phyloP scores from a whole-genome alignment of 331 rosid genomes.

The Cydonia oblonga region DNA sequence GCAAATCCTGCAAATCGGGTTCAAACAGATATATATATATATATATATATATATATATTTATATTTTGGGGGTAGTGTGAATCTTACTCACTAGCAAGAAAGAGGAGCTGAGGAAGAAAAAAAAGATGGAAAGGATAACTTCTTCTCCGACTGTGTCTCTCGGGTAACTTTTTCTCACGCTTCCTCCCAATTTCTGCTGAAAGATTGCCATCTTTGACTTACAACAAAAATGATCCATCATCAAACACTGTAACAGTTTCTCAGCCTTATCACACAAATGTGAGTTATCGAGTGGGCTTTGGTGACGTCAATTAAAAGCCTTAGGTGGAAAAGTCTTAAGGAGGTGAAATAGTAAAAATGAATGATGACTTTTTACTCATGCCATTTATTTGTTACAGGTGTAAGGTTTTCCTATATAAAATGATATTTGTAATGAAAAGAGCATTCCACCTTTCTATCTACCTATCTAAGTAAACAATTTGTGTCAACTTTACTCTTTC shows the following conservation, averaged over 20 bases:
- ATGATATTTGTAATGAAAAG: too few relatives aligned
- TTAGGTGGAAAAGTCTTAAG: too few relatives aligned
- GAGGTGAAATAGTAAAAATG: too few relatives aligned
- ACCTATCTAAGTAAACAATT: too few relatives aligned
- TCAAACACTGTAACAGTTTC: neutral
- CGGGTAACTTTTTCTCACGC: slow-evolving; percentile 23
- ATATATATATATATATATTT: too few relatives aligned
- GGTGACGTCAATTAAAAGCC: neutral
- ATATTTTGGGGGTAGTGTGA: neutral
- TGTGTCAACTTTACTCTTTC: too few relatives aligned
- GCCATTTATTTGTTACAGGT: too few relatives aligned
- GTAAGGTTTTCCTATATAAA: too few relatives aligned
- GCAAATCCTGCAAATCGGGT: too few relatives aligned
- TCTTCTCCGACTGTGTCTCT: slow-evolving; percentile 60
- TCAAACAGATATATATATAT: neutral
- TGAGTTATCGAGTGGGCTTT: neutral
- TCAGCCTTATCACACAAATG: neutral
- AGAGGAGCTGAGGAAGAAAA: neutral
- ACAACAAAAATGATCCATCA: neutral
- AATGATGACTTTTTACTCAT: too few relatives aligned
- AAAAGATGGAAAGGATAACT: slow-evolving; percentile 61
- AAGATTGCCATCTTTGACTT: neutral
- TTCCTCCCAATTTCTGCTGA: neutral
- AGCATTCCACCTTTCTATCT: too few relatives aligned
- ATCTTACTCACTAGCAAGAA: neutral